Evolutionary conservation across 306 rosid species (phyloP).

Genomic region (Vigna nakashimae): DNA sequence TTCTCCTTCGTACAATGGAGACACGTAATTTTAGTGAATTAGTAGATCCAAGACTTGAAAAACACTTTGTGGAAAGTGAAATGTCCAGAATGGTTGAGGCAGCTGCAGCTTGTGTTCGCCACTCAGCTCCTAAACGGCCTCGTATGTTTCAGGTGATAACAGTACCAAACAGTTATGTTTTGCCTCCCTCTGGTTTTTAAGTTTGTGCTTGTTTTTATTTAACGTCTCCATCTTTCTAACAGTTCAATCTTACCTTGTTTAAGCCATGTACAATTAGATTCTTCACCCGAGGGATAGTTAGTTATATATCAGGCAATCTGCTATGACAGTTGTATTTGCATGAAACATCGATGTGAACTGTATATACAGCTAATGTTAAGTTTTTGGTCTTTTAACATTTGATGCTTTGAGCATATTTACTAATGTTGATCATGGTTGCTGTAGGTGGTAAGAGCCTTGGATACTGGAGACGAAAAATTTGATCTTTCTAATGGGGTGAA

Average conservation of each 20-base stretch:
- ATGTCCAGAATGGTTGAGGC: conserved; percentile 89
- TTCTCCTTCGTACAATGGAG: conserved; percentile 71
- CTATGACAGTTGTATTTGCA: background rate
- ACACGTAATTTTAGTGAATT: conserved; percentile 63
- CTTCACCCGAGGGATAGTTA: background rate
- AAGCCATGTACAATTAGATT: background rate
- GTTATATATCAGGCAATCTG: background rate
- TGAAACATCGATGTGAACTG: background rate
- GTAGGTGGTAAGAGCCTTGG: conserved; percentile 87
- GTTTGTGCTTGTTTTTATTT: conserved; percentile 3
- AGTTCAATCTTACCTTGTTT: background rate
- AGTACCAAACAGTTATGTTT: background rate
- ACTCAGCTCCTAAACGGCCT: conserved; percentile 87
- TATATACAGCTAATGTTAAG: background rate
- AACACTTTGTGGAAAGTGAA: conserved; percentile 76
- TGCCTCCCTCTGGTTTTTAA: background rate
- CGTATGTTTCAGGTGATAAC: conserved; percentile 88
- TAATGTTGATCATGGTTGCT: conserved; percentile 26
- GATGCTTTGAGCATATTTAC: background rate
- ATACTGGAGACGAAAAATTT: conserved; percentile 62
- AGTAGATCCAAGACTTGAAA: conserved; percentile 72
- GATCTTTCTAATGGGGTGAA: conserved; percentile 91
- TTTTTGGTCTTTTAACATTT: too few species aligned
- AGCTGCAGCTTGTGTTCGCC: conserved; percentile 96
- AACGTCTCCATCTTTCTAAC: background rate